These are phyloP conservation scores for Ogataea hybrid DNA, from an alignment of 1,139 yeast genomes.

Conservation along the genomic window DNA sequence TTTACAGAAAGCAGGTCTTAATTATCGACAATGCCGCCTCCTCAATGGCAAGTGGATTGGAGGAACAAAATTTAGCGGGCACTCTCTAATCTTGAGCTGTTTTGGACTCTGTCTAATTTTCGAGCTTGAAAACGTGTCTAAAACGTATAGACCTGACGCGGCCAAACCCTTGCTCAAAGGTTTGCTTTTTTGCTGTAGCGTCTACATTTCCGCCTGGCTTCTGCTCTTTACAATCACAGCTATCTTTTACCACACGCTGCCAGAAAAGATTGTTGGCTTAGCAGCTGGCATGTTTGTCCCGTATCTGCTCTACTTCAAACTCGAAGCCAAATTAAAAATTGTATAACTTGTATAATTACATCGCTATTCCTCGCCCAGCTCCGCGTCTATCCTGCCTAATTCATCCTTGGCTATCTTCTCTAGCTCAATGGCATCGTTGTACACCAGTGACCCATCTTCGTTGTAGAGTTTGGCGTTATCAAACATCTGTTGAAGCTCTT, in stretches of 20 bases:
- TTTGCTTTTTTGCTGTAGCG: not conserved
- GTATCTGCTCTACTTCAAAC: slow-evolving; percentile 31
- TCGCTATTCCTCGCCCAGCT: slow-evolving; percentile 3
- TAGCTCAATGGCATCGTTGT: slow-evolving; percentile 68
- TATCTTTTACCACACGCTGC: slow-evolving; percentile 57
- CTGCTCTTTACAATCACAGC: slow-evolving; percentile 49
- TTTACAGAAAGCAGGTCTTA: slow-evolving; percentile 14
- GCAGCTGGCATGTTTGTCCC: slow-evolving; percentile 46
- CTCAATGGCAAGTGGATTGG: slow-evolving; percentile 41
- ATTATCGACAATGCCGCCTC: slow-evolving; percentile 24
- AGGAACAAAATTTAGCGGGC: slow-evolving; percentile 67
- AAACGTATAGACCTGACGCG: slow-evolving; percentile 16
- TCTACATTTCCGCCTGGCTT: slow-evolving; percentile 16
- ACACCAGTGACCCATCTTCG: slow-evolving; percentile 84
- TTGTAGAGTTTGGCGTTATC: slow-evolving; percentile 84
- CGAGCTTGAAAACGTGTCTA: slow-evolving; percentile 29
- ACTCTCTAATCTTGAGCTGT: slow-evolving; percentile 52
- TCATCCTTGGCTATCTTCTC: slow-evolving; percentile 42
- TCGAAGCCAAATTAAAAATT: slow-evolving; percentile 9
- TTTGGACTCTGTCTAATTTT: slow-evolving; percentile 44
- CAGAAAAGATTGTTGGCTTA: slow-evolving; percentile 56
- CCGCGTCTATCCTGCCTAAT: slow-evolving; percentile 8
- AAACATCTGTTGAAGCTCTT: slow-evolving; percentile 75
- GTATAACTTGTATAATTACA: slow-evolving; percentile 6
- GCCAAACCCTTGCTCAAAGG: slow-evolving; percentile 6